Evolutionary conservation across 1,284 basidiomycete genomes (phyloP), one percentile per base, ranked within the genome.

Genomic region (Microstroma glucosiphilum): DNA sequence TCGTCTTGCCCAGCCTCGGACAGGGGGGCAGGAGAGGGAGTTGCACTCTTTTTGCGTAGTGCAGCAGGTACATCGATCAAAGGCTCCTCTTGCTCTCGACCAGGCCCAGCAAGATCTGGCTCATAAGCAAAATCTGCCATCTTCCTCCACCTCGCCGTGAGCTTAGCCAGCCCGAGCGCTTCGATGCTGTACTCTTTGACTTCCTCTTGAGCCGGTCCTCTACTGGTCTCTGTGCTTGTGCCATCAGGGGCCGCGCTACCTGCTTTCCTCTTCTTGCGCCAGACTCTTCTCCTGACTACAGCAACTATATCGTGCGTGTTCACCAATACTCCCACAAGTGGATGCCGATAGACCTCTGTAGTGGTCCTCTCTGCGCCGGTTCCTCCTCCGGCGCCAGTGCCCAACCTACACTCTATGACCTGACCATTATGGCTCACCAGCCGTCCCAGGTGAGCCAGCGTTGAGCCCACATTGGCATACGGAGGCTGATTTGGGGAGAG

Each of bases 81-180:
- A 13, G n/a, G 40, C n/a, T 25, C 7, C 15, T 42, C 53, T 13
- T 40, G 21, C 13, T 21, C 17, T 2, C 25, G 42, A 13, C 40
- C 43, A 23, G 59, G 48, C 15, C 40, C 49, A 23, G 59, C 58
- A 49, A 67, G 21, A 7, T 65, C 53, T 1, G 76, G 76, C 43
- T 70, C 65, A 53, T 68, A 78, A 2, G 68, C 69, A 62, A 71
- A 78, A 61, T 78, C 76, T 17, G 75, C 72, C 75, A 76, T 75
- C 51, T 63, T 60, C 1, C 92, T 85, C 81, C 97, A 97, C 49
- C 94, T 84, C 43, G 88, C 88, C 0, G 91, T 91, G 80, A 89
- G 90, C 1, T 86, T 83, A 21, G 90, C 84, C 15, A 88, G 80
- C 0, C 93, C 94, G 0, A 91, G 79, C 0, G 88, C 84, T 67